These are phyloP conservation scores for Myxozyma udenii DNA, from an alignment of 805 yeast genomes.

Conservation along the genomic window DNA sequence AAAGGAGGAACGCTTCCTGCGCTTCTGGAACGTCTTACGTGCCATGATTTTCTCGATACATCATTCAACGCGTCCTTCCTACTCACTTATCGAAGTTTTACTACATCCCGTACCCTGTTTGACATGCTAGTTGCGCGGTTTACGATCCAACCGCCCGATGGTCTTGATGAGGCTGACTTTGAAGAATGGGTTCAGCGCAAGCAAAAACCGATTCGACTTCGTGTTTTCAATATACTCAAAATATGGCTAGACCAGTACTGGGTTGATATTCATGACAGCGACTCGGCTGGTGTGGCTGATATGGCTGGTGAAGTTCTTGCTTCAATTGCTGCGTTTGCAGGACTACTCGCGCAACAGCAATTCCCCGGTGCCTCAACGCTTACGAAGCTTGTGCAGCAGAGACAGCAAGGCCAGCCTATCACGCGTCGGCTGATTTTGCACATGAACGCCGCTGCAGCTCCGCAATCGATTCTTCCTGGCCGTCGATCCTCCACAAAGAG, in stretches of 20 bases:
- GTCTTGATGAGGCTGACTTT: slow-evolving; percentile 76
- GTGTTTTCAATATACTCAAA: slow-evolving; percentile 64
- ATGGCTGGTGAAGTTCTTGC: slow-evolving; percentile 12
- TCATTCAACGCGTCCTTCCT: slow-evolving; percentile 67
- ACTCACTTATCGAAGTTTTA: slow-evolving; percentile 72
- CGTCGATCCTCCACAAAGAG: slow-evolving; percentile 7
- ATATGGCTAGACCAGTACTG: slow-evolving; percentile 66
- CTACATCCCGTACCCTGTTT: slow-evolving; percentile 61
- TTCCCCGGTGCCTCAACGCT: slow-evolving; percentile 34
- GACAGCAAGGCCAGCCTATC: slow-evolving; percentile 26
- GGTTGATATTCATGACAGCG: slow-evolving; percentile 57
- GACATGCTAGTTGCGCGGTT: slow-evolving; percentile 61
- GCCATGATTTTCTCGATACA: slow-evolving; percentile 60
- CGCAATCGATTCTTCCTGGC: slow-evolving; percentile 35
- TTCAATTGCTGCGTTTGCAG: slow-evolving; percentile 15
- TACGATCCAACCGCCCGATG: slow-evolving; percentile 78
- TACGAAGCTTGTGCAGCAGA: slow-evolving; percentile 41
- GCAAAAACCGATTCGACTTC: slow-evolving; percentile 59
- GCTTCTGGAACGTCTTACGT: slow-evolving; percentile 68
- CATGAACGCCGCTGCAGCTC: slow-evolving; percentile 25
- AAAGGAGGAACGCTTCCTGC: slow-evolving; percentile 80
- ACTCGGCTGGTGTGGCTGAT: slow-evolving; percentile 29
- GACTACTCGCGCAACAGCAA: slow-evolving; percentile 13
- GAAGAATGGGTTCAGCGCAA: slow-evolving; percentile 71
- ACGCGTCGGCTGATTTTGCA: slow-evolving; percentile 7